Evolutionary conservation across 2,329 filamentous ascomycete genomes (phyloP).

Genomic region (Stachybotrys chartarum): DNA sequence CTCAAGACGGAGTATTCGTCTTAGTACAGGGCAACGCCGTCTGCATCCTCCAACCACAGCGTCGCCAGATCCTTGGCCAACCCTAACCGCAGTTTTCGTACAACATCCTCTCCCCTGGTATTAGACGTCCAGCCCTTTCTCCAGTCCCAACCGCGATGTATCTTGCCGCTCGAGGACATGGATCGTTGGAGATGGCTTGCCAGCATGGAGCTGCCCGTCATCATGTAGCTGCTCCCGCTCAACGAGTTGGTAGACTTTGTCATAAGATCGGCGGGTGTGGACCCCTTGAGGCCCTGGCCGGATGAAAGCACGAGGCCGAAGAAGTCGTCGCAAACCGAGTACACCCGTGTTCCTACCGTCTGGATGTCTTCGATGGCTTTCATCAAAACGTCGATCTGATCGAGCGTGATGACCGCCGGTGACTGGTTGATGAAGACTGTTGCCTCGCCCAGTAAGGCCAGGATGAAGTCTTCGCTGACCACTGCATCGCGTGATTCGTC

Average conservation of each 20-base stretch:
- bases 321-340: slow-evolving; percentile 69
- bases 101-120: slow-evolving; percentile 60
- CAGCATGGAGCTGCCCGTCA: slow-evolving; percentile 69
- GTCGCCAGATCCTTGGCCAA: slow-evolving; percentile 67
- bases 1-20: background rate
- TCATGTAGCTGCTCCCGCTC: slow-evolving; percentile 57
- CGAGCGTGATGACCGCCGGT: slow-evolving; percentile 50
- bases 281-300: slow-evolving; percentile 53
- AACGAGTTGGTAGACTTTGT: slow-evolving; percentile 48
- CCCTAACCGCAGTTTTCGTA: slow-evolving; percentile 64
- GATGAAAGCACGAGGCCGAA: slow-evolving; percentile 69
- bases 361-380: slow-evolving; percentile 75
- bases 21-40: slow-evolving; percentile 40
- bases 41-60: slow-evolving; percentile 61
- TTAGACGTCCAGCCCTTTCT: slow-evolving; percentile 64
- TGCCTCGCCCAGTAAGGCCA: slow-evolving; percentile 77
- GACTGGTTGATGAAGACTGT: slow-evolving; percentile 64
- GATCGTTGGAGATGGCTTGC: slow-evolving; percentile 55
- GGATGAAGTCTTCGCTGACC: slow-evolving; percentile 79
- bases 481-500: slow-evolving; percentile 75
- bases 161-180: slow-evolving; percentile 44
- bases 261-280: slow-evolving; percentile 60
- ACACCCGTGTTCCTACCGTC: slow-evolving; percentile 66
- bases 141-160: slow-evolving; percentile 70
- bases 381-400: slow-evolving; percentile 68